Evolutionary conservation across 116 monocot genomes (phyloP).

Genomic region (Phalaenopsis hybrid): DNA sequence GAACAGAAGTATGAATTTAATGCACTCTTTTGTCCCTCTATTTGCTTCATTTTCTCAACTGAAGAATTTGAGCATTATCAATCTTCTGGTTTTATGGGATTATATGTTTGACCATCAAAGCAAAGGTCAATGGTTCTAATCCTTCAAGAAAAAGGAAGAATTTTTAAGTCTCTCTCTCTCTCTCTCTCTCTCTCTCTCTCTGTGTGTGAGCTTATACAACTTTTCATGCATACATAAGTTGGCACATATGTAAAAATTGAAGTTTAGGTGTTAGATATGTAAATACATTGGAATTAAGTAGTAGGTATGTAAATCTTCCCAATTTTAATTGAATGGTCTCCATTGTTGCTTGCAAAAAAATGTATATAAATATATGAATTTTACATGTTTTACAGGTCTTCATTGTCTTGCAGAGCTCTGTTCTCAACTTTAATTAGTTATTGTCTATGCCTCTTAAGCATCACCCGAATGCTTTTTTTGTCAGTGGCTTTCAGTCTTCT

Average conservation of each 20-base stretch:
- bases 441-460: neutral
- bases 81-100: neutral
- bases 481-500: neutral
- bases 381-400: neutral
- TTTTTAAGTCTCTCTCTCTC: neutral
- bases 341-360: neutral
- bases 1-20: no score
- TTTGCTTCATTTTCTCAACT: neutral
- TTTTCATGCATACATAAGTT: no score
- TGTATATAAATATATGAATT: neutral
- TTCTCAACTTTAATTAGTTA: neutral
- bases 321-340: neutral
- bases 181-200: slow-evolving; percentile 1
- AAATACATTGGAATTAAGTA: no score
- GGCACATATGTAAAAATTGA: no score
- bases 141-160: neutral
- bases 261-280: no score
- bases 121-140: neutral
- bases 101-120: no score
- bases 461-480: neutral
- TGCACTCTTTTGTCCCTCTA: neutral
- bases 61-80: neutral
- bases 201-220: neutral
- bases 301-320: no score
- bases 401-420: neutral